Conservation (phyloP, 106 monocot genomes). For the Dendrobium nobile region DNA sequence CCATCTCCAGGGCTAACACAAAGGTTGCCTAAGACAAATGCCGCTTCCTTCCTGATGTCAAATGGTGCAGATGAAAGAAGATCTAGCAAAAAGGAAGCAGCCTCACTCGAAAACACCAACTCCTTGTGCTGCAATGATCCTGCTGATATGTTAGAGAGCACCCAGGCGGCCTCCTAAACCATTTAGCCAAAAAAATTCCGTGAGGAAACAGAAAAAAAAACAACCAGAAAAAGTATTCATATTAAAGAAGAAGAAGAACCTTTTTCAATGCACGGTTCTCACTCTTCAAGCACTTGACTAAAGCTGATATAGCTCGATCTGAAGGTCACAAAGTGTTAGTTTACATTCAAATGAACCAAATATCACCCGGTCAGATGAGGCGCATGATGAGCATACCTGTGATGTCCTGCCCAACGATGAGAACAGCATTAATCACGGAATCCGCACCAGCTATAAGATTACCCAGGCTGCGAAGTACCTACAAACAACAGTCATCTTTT, state of each 20-base stretch:
- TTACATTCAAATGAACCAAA: conserved; percentile 11
- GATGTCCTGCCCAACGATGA: conserved; percentile 54
- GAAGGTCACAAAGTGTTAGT: conserved; percentile 17
- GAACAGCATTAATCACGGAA: conserved; percentile 47
- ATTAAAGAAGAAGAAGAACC: conserved; percentile 23
- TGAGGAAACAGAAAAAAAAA: conserved; percentile 1
- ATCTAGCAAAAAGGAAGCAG: conserved; percentile 48
- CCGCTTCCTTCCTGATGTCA: conserved; percentile 84
- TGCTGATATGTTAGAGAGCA: conserved; percentile 80
- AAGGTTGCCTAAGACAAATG: conserved; percentile 82
- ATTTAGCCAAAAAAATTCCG: background rate
- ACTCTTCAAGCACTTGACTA: conserved; percentile 77
- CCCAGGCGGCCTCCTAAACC: conserved; percentile 87
- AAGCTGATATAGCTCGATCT: conserved; percentile 62
- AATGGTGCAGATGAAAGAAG: conserved; percentile 66
- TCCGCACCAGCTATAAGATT: conserved; percentile 76
- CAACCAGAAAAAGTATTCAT: background rate
- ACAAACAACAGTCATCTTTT: conserved; percentile 5
- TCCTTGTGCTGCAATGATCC: conserved; percentile 78
- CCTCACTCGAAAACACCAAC: conserved; percentile 66
- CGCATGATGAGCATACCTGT: conserved; percentile 32
- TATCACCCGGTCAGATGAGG: background rate
- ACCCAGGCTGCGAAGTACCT: conserved; percentile 93
- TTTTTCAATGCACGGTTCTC: conserved; percentile 85
- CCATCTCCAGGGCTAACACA: conserved; percentile 64